These are phyloP conservation scores for Hygrophila difformis DNA, from an alignment of 257 asterid genomes.

Conservation along the genomic window DNA sequence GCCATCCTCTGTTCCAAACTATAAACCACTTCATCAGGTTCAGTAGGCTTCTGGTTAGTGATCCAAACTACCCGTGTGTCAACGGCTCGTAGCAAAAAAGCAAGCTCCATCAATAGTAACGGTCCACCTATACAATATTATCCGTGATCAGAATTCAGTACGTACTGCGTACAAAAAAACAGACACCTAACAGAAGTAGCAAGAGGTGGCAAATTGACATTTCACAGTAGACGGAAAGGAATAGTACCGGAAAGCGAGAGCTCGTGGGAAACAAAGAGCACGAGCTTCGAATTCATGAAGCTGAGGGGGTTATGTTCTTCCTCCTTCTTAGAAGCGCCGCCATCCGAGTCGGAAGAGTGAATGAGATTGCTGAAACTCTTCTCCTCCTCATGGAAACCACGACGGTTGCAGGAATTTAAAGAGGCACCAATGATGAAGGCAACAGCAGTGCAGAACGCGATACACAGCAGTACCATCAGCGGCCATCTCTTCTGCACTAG, in stretches of 20 bases:
- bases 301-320: slow-evolving; percentile 34
- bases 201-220: no score
- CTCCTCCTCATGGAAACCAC: slow-evolving; percentile 19
- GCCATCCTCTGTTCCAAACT: slow-evolving; percentile 68
- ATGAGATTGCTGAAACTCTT: slow-evolving; percentile 18
- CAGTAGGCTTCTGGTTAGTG: slow-evolving; percentile 57
- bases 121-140: slow-evolving; percentile 47
- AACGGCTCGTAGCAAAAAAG: slow-evolving; percentile 73
- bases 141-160: no score
- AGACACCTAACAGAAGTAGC: no score
- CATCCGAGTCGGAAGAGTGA: slow-evolving; percentile 14
- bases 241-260: slow-evolving; percentile 75
- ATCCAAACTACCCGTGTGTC: slow-evolving; percentile 62
- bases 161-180: no score
- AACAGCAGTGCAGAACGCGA: slow-evolving; percentile 45
- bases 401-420: slow-evolving; percentile 47
- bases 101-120: slow-evolving; percentile 74
- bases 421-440: slow-evolving; percentile 63
- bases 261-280: slow-evolving; percentile 75
- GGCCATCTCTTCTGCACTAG: slow-evolving; percentile 43
- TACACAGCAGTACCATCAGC: slow-evolving; percentile 33
- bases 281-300: slow-evolving; percentile 71
- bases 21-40: slow-evolving; percentile 41
- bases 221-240: not conserved
- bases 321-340: slow-evolving; percentile 11